Base-by-base conservation (phyloP, 306 rosid genomes). In the Neltuma alba region DNA sequence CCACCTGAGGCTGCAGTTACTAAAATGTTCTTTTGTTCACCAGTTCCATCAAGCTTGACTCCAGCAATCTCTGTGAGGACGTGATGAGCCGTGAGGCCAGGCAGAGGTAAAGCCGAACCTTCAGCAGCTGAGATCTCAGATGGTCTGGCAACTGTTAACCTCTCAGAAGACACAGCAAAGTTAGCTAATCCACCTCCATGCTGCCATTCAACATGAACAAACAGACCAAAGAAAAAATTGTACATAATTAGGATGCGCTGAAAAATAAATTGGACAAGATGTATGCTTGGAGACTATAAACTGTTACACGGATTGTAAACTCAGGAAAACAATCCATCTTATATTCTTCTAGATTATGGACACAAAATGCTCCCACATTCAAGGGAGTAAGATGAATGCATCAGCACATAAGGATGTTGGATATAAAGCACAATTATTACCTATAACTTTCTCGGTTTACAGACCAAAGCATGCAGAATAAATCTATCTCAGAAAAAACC, bases 1-100 rank as follows among this genome's bases (percentile, higher is more conserved):
- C 97, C 97, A 3, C 98, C 97, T 1, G 91, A 93, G 71, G 97
- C 98, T 27, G 97, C 98, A 9, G 98, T 94, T 65, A 94, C 25
- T 80, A 94, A 69, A 70, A 94, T 57, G 86, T 88, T 94, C 38
- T 77, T 77, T 50, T 74, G 76, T 30, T 72, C 75, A 0, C 94
- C 88, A 15, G 63, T 86, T 74, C 89, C 84, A 7, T 90, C 91
- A 20, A 92, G 91, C 36, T 89, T 88, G 76, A 94, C 38, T 23
- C 87, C 90, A 4, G 80, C 85, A 21, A 70, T 69, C 77, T 86
- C 78, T 14, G 97, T 81, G 78, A 94, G 74, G 31, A 89, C 89
- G 52, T 85, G 92, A 69, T 65, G 93, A 76, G 96, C 97, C 2
- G 97, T 90, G 15, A 88, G 80, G 55, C 87, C 90, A 0, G 96